Base-by-base conservation (phyloP, 164 flowering plant species). In the Vitis rotundifolia region DNA sequence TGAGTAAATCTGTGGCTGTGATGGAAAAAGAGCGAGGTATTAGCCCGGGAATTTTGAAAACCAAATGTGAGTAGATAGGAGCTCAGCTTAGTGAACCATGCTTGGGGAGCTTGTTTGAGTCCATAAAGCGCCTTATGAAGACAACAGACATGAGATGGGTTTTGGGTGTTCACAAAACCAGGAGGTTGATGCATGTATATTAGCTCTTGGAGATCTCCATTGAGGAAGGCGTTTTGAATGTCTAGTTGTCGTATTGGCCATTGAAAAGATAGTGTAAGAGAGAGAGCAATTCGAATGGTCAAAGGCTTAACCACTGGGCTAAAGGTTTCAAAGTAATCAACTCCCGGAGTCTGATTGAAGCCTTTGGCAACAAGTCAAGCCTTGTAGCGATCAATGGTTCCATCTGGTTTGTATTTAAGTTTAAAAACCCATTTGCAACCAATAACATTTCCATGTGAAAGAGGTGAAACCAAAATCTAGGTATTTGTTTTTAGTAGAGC, bases 101-200 rank as follows among this genome's bases (percentile, higher is more conserved):
- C 73, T 9, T 68, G 2, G 7, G 68, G 73, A 5, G 68, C 61
- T 49, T 71, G 68, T 64, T 64, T 71, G 9, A 63, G 55, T 3
- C 74, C 74, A 50, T 71, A 71, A 5, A 71, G n/a, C 8, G 72
- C 62, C 18, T 61, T 50, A 3, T 60, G 16, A 5, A 69, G 29
- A 5, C n/a, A 11, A 49, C 59, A 69, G 0, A 60, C 72, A 28
- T 67, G 49, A 19, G 28, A 1, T 3, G 60, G 49, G 12, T 13
- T 29, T 7, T 54, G 8, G 16, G 60, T 10, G 12, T 67, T 19
- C 28, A 28, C 5, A 13, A 67, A 67, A 5, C 69, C 49, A 3
- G 13, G 61, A 11, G 69, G 69, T 44, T 54, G 69, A 15, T 13
- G 12, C 69, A 67, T 67, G 19, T 53, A 67, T 0, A 67, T 18